Conservation (phyloP, 805 yeast species). For the Candida maesae region DNA sequence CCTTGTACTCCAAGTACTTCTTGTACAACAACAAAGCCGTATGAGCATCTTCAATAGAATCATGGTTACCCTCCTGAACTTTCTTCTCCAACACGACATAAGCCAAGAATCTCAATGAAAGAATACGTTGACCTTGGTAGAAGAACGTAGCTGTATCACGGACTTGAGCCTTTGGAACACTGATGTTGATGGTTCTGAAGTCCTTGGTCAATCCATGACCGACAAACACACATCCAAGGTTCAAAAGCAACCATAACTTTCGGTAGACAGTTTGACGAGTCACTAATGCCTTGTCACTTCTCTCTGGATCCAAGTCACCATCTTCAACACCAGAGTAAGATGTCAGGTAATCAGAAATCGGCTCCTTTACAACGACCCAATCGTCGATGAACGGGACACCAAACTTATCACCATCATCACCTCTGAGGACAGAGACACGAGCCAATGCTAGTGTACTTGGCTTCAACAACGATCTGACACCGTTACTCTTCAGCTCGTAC, state of each 20-base stretch:
- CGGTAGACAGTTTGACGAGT: slow-evolving; percentile 80
- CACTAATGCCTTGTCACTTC: slow-evolving; percentile 67
- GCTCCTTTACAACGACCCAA: slow-evolving; percentile 70
- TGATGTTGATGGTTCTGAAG: slow-evolving; percentile 87
- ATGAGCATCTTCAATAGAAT: slow-evolving; percentile 92
- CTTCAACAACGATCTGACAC: slow-evolving; percentile 60
- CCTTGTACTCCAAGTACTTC: slow-evolving; percentile 60
- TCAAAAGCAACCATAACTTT: slow-evolving; percentile 83
- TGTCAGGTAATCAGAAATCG: slow-evolving; percentile 82
- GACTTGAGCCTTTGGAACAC: slow-evolving; percentile 81
- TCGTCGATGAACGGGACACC: slow-evolving; percentile 91
- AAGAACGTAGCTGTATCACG: slow-evolving; percentile 84
- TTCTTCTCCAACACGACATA: slow-evolving; percentile 68
- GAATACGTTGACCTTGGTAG: slow-evolving; percentile 70
- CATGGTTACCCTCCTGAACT: slow-evolving; percentile 93
- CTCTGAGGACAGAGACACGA: slow-evolving; percentile 80
- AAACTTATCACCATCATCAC: slow-evolving; percentile 57
- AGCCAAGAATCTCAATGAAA: slow-evolving; percentile 83
- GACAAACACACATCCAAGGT: slow-evolving; percentile 85
- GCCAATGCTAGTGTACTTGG: slow-evolving; percentile 82
- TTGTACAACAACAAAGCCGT: slow-evolving; percentile 79
- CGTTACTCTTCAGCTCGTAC: slow-evolving; percentile 71
- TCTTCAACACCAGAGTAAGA: slow-evolving; percentile 90
- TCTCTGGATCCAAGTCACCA: slow-evolving; percentile 76
- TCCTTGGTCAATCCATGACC: slow-evolving; percentile 94